Conservation (phyloP, 176 grass and related monocot species). For the Dactylis glomerata region DNA sequence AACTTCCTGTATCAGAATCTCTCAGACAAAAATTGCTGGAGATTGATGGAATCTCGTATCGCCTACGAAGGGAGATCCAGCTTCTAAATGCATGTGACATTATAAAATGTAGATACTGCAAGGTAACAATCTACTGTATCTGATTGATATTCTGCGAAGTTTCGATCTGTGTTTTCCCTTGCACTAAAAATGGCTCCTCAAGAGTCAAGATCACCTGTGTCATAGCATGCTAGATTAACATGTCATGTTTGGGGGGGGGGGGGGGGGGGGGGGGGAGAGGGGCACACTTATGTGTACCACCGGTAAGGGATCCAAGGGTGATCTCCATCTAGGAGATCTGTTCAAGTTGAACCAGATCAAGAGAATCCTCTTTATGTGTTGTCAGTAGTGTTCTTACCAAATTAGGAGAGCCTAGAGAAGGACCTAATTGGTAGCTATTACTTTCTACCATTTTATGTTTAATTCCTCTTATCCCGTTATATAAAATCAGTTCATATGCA, state of each 20-base stretch:
- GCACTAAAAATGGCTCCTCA: background rate
- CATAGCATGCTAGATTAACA: constrained; percentile 15
- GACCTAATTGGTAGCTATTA: background rate
- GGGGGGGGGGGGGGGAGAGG: too few species aligned
- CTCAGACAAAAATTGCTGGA: constrained; percentile 87
- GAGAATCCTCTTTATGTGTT: background rate
- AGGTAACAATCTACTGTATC: constrained; percentile 46
- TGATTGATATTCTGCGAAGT: background rate
- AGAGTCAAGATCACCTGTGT: constrained; percentile 3
- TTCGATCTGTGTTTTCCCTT: background rate
- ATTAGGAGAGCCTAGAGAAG: background rate
- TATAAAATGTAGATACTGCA: constrained; percentile 74
- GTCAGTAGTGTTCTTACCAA: background rate
- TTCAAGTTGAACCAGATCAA: background rate
- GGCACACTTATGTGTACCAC: background rate
- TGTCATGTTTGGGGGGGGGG: too few species aligned
- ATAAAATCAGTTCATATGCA: background rate
- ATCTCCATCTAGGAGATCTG: background rate
- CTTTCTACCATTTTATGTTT: background rate
- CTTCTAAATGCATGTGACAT: constrained; percentile 81
- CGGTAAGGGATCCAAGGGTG: background rate
- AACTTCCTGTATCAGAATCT: constrained; percentile 86
- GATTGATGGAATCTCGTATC: constrained; percentile 85
- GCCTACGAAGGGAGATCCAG: constrained; percentile 81
- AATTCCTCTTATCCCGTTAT: background rate